Conservation (phyloP, 495 filamentous ascomycete genomes). For the Hapsidospora chrysogenum region DNA sequence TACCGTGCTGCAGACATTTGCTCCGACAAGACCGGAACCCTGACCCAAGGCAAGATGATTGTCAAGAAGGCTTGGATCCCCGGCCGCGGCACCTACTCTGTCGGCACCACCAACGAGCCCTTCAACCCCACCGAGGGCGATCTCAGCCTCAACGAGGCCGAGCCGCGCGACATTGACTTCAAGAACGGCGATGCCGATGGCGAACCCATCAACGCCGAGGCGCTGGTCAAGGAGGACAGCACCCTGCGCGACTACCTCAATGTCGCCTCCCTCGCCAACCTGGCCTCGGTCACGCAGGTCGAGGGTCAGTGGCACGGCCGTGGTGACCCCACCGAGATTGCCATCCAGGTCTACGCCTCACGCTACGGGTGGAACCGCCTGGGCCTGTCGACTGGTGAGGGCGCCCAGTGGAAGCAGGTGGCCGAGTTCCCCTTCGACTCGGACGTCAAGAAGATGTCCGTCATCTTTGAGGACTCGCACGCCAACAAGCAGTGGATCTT, state of each 20-base stretch:
- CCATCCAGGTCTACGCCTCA: constrained; percentile 50
- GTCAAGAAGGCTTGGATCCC: constrained; percentile 36
- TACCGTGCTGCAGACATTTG: constrained; percentile 53
- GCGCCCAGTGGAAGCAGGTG: constrained; percentile 35
- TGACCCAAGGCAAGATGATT: constrained; percentile 52
- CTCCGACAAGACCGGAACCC: constrained; percentile 58
- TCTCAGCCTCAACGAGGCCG: constrained; percentile 24
- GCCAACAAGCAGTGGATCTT: constrained; percentile 29
- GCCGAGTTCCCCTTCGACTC: constrained; percentile 54
- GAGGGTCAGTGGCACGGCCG: constrained; percentile 40
- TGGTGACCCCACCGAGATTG: constrained; percentile 55
- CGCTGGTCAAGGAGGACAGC: constrained; percentile 9
- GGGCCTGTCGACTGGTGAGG: constrained; percentile 27
- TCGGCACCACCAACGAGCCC: constrained; percentile 36
- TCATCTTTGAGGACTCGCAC: constrained; percentile 32
- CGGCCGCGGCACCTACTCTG: constrained; percentile 39
- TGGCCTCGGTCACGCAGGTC: constrained; percentile 37
- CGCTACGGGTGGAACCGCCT: constrained; percentile 44
- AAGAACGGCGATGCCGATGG: background rate
- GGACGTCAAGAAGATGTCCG: constrained; percentile 51
- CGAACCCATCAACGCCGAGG: constrained; percentile 12
- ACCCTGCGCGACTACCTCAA: constrained; percentile 39
- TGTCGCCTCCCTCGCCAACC: constrained; percentile 47
- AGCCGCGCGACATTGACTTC: constrained; percentile 11
- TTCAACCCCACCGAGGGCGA: constrained; percentile 38